A percentile compares a stretch with the other conserved stretches of the same genome.
Evolutionary conservation across 2,329 filamentous ascomycete species (phyloP).

Genomic region (Xylaria sp.): DNA sequence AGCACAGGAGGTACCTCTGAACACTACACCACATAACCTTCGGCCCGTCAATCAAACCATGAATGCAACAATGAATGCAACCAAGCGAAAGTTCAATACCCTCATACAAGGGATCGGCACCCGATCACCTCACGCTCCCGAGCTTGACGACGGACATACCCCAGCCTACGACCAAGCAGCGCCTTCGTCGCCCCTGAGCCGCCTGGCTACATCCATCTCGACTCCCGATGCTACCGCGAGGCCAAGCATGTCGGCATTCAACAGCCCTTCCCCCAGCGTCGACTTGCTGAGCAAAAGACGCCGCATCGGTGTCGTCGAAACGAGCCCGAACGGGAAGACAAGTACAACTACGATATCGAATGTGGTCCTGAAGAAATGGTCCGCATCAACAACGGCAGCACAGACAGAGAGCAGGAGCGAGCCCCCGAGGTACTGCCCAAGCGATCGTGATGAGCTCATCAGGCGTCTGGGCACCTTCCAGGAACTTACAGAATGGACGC

Average conservation of each 20-base stretch:
- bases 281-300: conserved; percentile 65
- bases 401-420: conserved; percentile 48
- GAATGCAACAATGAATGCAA: conserved; percentile 70
- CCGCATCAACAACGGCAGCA: conserved; percentile 41
- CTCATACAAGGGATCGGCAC: conserved; percentile 75
- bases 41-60: conserved; percentile 36
- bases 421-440: conserved; percentile 81
- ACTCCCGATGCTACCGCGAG: conserved; percentile 32
- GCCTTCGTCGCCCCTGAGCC: conserved; percentile 33
- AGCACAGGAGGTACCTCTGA: too few species aligned
- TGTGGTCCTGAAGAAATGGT: conserved; percentile 57
- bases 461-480: conserved; percentile 86
- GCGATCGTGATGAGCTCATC: conserved; percentile 85
- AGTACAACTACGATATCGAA: conserved; percentile 54
- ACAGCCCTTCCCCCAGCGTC: conserved; percentile 38
- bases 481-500: conserved; percentile 92
- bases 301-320: conserved; percentile 59
- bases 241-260: conserved; percentile 35
- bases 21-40: neutral
- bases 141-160: conserved; percentile 53
- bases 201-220: conserved; percentile 51
- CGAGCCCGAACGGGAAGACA: conserved; percentile 50
- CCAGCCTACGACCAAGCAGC: conserved; percentile 47
- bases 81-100: conserved; percentile 86
- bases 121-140: conserved; percentile 55